Conservation (phyloP, 2,329 filamentous ascomycete species). For the Pestalotiopsis sp. region DNA sequence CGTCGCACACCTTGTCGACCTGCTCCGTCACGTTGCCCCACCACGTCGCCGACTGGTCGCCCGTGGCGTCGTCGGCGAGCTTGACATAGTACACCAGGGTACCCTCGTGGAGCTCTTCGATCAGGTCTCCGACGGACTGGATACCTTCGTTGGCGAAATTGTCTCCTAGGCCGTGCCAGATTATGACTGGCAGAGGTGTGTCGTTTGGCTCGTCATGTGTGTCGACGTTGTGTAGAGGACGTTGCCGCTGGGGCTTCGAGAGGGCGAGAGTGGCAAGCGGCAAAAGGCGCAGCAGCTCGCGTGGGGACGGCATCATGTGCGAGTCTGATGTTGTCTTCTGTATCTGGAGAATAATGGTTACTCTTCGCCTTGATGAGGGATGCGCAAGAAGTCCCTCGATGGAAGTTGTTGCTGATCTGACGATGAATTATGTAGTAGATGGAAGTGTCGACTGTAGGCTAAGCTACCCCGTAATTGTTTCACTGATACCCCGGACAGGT, state of each 20-base stretch:
- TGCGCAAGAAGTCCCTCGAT: background rate
- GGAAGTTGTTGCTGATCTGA: background rate
- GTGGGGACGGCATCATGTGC: conserved; percentile 17
- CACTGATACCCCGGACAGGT: background rate
- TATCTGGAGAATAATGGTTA: background rate
- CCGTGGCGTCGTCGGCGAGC: conserved; percentile 64
- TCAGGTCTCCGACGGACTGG: conserved; percentile 69
- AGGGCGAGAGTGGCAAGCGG: conserved; percentile 19
- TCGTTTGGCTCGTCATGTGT: conserved; percentile 47
- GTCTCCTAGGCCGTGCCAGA: conserved; percentile 89
- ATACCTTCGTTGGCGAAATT: conserved; percentile 78
- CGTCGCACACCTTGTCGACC: conserved; percentile 74
- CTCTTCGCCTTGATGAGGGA: background rate
- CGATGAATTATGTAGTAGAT: background rate
- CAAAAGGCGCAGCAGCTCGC: conserved; percentile 17
- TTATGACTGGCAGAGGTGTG: conserved; percentile 82
- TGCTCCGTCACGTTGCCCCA: conserved; percentile 87
- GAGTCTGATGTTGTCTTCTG: background rate
- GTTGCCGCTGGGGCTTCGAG: conserved; percentile 20
- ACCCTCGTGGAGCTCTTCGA: conserved; percentile 73
- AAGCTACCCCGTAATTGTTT: background rate
- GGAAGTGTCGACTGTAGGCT: background rate
- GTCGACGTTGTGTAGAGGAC: conserved; percentile 18
- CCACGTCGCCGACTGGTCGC: conserved; percentile 84
- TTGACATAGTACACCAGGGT: conserved; percentile 83